phyloP scores from a whole-genome alignment of 1,284 basidiomycete species.

The Puccinia coronata region DNA sequence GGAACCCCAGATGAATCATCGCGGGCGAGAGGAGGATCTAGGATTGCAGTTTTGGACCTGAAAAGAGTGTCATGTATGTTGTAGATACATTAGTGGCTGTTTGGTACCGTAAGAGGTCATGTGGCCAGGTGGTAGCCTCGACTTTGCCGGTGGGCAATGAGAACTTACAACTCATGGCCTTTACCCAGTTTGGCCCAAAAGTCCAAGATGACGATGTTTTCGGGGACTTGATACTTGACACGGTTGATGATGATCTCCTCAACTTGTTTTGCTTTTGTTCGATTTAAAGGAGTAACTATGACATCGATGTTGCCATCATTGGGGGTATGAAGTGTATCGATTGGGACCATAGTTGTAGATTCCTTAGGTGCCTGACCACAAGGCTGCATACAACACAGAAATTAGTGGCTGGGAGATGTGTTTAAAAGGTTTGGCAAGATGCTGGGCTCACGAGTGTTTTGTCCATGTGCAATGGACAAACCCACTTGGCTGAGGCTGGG shows the following conservation, averaged over 20 bases:
- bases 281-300: constrained; percentile 28
- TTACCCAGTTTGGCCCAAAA: constrained; percentile 45
- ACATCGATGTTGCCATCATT: constrained; percentile 47
- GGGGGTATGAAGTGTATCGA: constrained; percentile 36
- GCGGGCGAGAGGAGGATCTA: background rate
- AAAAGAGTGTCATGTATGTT: background rate
- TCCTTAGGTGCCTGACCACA: constrained; percentile 19
- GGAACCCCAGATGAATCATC: background rate
- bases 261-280: constrained; percentile 30
- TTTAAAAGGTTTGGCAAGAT: background rate
- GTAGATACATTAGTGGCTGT: background rate
- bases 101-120: background rate
- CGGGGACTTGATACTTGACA: constrained; percentile 46
- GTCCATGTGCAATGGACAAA: constrained; percentile 39
- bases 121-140: background rate
- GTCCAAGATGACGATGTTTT: constrained; percentile 45
- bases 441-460: constrained; percentile 11
- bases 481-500: constrained; percentile 32
- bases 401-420: background rate
- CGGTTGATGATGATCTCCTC: constrained; percentile 40
- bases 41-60: background rate
- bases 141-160: background rate
- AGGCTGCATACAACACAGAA: background rate
- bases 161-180: constrained; percentile 12
- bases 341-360: constrained; percentile 5